phyloP scores from a whole-genome alignment of 2,329 filamentous ascomycete species.

The Penicillium sp. region DNA sequence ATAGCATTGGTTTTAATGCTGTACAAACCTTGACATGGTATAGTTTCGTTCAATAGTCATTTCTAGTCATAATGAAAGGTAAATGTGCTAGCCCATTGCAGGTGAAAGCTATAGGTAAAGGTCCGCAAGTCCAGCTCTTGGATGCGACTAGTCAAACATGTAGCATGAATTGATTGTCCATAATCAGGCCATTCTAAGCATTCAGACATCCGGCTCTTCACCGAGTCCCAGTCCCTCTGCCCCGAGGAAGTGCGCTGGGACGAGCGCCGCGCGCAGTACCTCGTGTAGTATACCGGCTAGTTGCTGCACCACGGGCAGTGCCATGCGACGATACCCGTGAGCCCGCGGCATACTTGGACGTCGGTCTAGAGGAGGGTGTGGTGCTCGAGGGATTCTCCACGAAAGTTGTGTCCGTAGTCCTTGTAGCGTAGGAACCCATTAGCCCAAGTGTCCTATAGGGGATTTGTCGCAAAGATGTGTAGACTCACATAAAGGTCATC shows the following conservation, averaged over 20 bases:
- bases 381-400: constrained; percentile 71
- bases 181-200: not conserved
- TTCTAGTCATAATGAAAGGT: not conserved
- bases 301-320: constrained; percentile 21
- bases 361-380: constrained; percentile 47
- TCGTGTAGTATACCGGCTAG: constrained; percentile 38
- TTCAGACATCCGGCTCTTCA: constrained; percentile 19
- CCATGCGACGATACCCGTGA: constrained; percentile 28
- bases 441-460: not conserved
- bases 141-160: not conserved
- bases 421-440: constrained; percentile 45
- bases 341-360: constrained; percentile 30
- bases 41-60: not conserved
- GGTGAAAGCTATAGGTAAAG: not conserved
- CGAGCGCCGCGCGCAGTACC: constrained; percentile 33
- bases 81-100: not conserved
- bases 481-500: constrained; percentile 75
- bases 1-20: not conserved
- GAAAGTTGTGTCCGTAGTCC: constrained; percentile 88
- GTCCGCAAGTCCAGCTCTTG: not conserved
- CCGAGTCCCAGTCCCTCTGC: constrained; percentile 32
- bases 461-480: not conserved
- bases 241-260: constrained; percentile 40
- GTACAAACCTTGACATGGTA: not conserved
- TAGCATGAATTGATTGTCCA: not conserved